phyloP scores from a whole-genome alignment of 305 asterid genomes.

The Fraxinus velutina region DNA sequence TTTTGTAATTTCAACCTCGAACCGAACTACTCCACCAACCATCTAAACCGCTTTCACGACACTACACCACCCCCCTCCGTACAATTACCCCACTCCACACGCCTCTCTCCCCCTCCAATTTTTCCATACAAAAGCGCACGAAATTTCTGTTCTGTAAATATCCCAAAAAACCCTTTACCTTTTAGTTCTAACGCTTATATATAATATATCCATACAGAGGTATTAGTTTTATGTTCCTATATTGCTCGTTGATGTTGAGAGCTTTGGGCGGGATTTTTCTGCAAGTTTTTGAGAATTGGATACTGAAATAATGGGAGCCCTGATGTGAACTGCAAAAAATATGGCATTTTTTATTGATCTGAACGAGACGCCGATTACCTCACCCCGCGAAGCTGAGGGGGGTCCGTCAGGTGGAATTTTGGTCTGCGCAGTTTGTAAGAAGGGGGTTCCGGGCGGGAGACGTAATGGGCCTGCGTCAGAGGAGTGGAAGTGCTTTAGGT shows the following conservation, averaged over 20 bases:
- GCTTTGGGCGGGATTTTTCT: conserved; percentile 3
- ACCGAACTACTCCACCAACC: not conserved
- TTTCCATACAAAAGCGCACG: not conserved
- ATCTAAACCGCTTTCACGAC: not conserved
- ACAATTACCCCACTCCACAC: not conserved
- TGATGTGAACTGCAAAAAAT: not conserved
- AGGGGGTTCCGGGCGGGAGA: conserved; percentile 15
- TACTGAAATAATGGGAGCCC: not conserved
- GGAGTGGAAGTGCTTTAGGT: conserved; percentile 30
- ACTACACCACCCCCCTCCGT: not conserved
- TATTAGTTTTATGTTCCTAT: conserved; percentile 2
- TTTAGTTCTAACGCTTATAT: not conserved
- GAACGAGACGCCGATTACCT: conserved; percentile 6
- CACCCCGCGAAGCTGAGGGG: conserved; percentile 3
- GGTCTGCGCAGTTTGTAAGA: conserved; percentile 25
- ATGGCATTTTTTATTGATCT: conserved; percentile 5
- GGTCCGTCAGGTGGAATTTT: conserved; percentile 9
- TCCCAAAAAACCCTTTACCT: not conserved
- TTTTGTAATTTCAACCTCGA: not conserved
- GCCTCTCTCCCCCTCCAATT: not conserved
- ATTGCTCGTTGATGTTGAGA: not conserved
- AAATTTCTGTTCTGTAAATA: not conserved
- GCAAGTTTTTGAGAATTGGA: not conserved
- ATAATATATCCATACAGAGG: not conserved
- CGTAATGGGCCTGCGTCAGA: conserved; percentile 11